A percentile compares a stretch with the other conserved stretches of the same genome.
phyloP scores from a whole-genome alignment of 2,329 filamentous ascomycete species.

The Beauveria medogensis region DNA sequence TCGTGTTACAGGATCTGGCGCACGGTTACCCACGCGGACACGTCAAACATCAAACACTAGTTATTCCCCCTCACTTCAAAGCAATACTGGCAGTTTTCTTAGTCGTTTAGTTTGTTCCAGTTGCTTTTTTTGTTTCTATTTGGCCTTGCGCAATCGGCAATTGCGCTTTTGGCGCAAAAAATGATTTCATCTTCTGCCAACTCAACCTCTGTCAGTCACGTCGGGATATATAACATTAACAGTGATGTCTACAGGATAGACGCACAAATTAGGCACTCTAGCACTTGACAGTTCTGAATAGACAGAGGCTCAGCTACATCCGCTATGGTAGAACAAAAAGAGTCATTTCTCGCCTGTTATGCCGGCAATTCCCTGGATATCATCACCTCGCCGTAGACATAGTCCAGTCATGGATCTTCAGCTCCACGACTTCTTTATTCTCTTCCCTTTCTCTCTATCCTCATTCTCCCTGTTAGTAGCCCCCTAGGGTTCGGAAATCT shows the following conservation, averaged over 20 bases:
- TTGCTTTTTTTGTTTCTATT: no score
- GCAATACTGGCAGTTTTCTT: not conserved
- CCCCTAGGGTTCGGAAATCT: not conserved
- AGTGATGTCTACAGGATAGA: no score
- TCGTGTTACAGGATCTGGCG: not conserved
- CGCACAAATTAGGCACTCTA: no score
- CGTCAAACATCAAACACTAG: slow-evolving; percentile 7
- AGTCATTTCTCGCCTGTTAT: not conserved
- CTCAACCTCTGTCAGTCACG: no score
- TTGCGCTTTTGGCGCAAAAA: no score
- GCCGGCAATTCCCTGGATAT: not conserved
- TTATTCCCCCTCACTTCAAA: not conserved
- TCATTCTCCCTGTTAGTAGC: not conserved
- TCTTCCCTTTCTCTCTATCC: not conserved
- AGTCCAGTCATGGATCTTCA: not conserved
- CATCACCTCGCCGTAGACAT: not conserved
- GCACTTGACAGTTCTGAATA: no score
- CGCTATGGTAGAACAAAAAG: no score
- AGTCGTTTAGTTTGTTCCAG: no score
- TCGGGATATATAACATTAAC: no score
- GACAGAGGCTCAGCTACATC: no score
- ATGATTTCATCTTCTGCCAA: no score
- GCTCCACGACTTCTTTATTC: not conserved
- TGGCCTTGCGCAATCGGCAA: no score
- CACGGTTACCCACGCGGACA: slow-evolving; percentile 1